phyloP scores from a whole-genome alignment of 1,284 basidiomycete species.

The Rhodotorula sp. region DNA sequence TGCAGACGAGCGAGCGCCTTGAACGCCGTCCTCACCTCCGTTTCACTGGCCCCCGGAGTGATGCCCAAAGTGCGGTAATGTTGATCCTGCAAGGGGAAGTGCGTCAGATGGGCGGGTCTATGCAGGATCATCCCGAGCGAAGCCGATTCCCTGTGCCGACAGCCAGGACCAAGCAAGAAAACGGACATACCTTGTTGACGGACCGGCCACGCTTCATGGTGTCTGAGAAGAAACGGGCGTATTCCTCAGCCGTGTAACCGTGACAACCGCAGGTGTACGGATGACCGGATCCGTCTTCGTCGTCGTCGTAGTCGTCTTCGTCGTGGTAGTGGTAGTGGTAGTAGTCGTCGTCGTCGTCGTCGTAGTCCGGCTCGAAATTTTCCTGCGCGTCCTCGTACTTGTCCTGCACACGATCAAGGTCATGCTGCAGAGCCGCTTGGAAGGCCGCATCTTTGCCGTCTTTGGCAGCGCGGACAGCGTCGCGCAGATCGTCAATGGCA shows the following conservation, averaged over 20 bases:
- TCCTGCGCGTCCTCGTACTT: conserved; percentile 58
- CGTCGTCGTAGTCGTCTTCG: too few relatives aligned
- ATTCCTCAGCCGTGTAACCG: too few relatives aligned
- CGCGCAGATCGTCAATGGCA: not conserved
- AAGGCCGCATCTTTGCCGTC: not conserved
- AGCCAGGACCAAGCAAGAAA: too few relatives aligned
- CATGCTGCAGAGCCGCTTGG: not conserved
- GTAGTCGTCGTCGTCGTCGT: too few relatives aligned
- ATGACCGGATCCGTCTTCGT: too few relatives aligned
- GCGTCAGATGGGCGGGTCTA: not conserved
- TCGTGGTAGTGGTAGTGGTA: too few relatives aligned
- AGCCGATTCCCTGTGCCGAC: too few relatives aligned
- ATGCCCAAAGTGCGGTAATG: not conserved
- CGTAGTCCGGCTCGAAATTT: conserved; percentile 48
- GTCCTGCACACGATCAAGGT: not conserved
- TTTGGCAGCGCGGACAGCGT: not conserved
- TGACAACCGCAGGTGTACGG: too few relatives aligned
- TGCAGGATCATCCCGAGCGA: not conserved
- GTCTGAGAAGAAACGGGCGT: too few relatives aligned
- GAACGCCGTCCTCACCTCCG: not conserved
- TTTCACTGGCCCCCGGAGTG: not conserved
- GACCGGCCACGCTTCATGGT: too few relatives aligned
- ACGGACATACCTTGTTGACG: too few relatives aligned
- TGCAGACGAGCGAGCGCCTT: not conserved
- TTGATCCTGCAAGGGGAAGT: not conserved